Evolutionary conservation across 306 rosid genomes (phyloP), one percentile per base, ranked within the genome.

Genomic region (Mucuna pruriens): DNA sequence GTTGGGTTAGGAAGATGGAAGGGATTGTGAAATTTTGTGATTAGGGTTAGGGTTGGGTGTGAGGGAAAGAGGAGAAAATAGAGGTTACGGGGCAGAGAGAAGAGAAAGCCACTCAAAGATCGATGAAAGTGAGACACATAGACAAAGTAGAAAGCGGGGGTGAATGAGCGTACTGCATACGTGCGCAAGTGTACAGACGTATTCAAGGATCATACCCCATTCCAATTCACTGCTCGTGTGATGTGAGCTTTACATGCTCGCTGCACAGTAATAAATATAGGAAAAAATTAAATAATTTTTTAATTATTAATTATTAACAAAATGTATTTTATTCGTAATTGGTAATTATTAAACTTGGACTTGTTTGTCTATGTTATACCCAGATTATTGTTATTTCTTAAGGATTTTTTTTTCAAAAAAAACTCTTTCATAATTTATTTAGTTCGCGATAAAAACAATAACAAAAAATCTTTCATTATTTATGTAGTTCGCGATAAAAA

Each of bases 11-110:
- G 38, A 12, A 36, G 64, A 22, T 64, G 23, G n/a, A 60, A 26
- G 55, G 86, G 86, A 82, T 84, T 81, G 75, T 84, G 84, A 84
- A 76, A 74, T 79, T 80, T 78, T 45, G 77, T 71, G 90, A 88
- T 92, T 92, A 89, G 92, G 87, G 97, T 85, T 92, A 77, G 94
- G 86, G 80, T 70, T 72, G 48, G 80, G 36, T 31, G 38, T 22
- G 76, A 31, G 9, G 10, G 51, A 52, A 66, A 2, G 80, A 64
- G 60, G 74, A 70, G 83, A 34, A 63, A 81, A 19, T 17, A 66
- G n/a, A 78, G 51, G 57, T 55, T 58, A 26, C 25, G 49, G 26
- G 70, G 11, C 13, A 38, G 86, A 54, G 78, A 45, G 84, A 60
- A 55, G 66, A 60, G 36, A 61, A 34, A 17, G 15, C 36, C 20